Evolutionary conservation across 2,329 filamentous ascomycete species (phyloP).

Genomic region (Aspergillus proliferans): DNA sequence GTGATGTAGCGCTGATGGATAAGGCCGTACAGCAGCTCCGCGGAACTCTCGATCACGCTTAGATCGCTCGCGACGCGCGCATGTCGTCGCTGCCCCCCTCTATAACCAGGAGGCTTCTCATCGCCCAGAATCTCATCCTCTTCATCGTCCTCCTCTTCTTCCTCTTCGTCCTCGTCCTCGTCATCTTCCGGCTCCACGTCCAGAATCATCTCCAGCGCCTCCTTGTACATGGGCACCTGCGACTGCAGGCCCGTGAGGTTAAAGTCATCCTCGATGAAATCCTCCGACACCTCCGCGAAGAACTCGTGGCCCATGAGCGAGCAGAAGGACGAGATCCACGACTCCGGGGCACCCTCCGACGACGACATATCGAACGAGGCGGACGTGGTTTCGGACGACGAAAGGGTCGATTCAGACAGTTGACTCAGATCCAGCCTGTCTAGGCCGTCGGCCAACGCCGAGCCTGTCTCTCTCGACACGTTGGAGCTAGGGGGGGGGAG

Average conservation of each 20-base stretch:
- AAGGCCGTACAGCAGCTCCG: constrained; percentile 95
- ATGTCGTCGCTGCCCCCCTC: constrained; percentile 64
- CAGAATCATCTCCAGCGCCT: constrained; percentile 97
- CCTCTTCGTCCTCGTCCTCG: constrained; percentile 59
- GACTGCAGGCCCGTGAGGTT: constrained; percentile 92
- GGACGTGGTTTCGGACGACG: constrained; percentile 31
- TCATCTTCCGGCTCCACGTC: constrained; percentile 94
- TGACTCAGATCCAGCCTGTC: constrained; percentile 43
- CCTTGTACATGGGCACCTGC: constrained; percentile 98
- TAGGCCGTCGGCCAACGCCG: constrained; percentile 43
- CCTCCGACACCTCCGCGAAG: constrained; percentile 96
- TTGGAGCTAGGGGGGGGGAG: constrained; percentile 26
- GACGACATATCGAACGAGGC: constrained; percentile 40
- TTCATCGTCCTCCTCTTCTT: constrained; percentile 63
- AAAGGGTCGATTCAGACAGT: constrained; percentile 39
- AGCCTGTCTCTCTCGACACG: constrained; percentile 42
- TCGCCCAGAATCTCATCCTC: constrained; percentile 63
- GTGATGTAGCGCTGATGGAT: constrained; percentile 99
- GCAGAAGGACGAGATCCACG: constrained; percentile 98
- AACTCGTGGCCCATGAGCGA: constrained; percentile 94
- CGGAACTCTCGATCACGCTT: constrained; percentile 91
- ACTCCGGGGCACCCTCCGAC: constrained; percentile 59
- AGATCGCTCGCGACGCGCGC: constrained; percentile 85
- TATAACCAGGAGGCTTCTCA: constrained; percentile 39
- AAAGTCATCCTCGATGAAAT: constrained; percentile 99